phyloP scores from a whole-genome alignment of 1,284 basidiomycete genomes.

The Macrocybe sp. region DNA sequence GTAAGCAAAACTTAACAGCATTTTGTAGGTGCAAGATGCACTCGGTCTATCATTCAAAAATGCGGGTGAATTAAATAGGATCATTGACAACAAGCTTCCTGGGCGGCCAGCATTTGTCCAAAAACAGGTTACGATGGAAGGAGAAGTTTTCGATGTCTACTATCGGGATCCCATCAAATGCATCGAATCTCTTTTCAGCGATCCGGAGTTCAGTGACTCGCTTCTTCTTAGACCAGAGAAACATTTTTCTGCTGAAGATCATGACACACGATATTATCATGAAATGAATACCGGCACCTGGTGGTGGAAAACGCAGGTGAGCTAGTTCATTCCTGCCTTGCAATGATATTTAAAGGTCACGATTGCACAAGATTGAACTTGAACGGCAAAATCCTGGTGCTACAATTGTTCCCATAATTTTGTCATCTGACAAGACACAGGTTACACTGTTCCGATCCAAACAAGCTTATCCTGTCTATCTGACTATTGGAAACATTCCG shows the following conservation, averaged over 20 bases:
- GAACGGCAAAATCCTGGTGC: slow-evolving; percentile 25
- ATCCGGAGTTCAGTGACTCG: slow-evolving; percentile 17
- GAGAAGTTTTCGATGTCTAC: slow-evolving; percentile 23
- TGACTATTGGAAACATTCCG: slow-evolving; percentile 40
- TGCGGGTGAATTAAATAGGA: slow-evolving; percentile 16
- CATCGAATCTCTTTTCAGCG: slow-evolving; percentile 20
- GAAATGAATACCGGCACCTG: slow-evolving; percentile 21
- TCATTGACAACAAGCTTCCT: slow-evolving; percentile 20
- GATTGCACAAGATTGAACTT: slow-evolving; percentile 15
- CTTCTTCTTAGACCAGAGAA: slow-evolving; percentile 25
- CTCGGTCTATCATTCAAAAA: slow-evolving; percentile 18
- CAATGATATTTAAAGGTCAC: neutral
- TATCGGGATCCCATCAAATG: slow-evolving; percentile 22
- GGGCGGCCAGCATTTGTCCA: slow-evolving; percentile 16
- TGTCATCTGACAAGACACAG: slow-evolving; percentile 36
- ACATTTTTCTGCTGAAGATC: slow-evolving; percentile 22
- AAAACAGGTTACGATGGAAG: slow-evolving; percentile 16
- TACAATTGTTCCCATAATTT: slow-evolving; percentile 35
- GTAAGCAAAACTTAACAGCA: neutral
- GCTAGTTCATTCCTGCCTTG: neutral
- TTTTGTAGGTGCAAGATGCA: slow-evolving; percentile 12
- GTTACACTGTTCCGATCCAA: slow-evolving; percentile 32
- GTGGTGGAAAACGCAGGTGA: slow-evolving; percentile 21
- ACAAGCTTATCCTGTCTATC: slow-evolving; percentile 34
- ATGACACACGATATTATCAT: slow-evolving; percentile 14